These are phyloP conservation scores for Stenocarpella maydis DNA, from an alignment of 2,329 filamentous ascomycete genomes.

Conservation along the genomic window DNA sequence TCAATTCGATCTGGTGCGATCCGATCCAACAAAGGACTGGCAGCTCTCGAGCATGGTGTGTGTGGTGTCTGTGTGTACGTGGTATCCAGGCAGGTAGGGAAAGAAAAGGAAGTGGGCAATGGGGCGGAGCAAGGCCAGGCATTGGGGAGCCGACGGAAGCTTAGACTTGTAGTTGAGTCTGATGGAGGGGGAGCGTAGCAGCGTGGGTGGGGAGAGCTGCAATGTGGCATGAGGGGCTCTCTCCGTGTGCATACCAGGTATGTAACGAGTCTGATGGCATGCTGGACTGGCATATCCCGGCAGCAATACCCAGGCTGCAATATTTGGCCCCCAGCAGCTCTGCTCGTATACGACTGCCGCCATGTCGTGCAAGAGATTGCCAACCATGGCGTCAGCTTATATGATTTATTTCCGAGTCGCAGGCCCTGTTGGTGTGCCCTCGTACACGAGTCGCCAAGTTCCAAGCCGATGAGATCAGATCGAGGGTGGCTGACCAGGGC, in stretches of 20 bases:
- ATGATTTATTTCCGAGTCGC: not conserved
- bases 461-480: not conserved
- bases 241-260: no score
- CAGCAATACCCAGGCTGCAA: conserved; percentile 3
- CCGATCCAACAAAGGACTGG: not conserved
- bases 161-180: conserved; percentile 8
- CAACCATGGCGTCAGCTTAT: conserved; percentile 1
- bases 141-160: conserved; percentile 13
- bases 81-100: not conserved
- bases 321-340: conserved; percentile 2
- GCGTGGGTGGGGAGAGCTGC: not conserved
- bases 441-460: no score
- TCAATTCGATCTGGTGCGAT: not conserved
- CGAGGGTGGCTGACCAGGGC: not conserved
- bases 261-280: no score
- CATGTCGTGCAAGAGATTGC: not conserved
- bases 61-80: not conserved
- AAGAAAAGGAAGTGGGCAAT: not conserved
- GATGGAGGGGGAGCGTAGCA: not conserved
- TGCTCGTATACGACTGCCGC: not conserved
- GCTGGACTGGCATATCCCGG: not conserved
- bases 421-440: no score
- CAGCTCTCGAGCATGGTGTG: not conserved
- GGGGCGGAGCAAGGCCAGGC: conserved; percentile 6
- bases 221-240: not conserved